A percentile compares a stretch with the other conserved stretches of the same genome.
Evolutionary conservation across 2,329 filamentous ascomycete species (phyloP).

Genomic region (Ophidiomyces ophidiicola): DNA sequence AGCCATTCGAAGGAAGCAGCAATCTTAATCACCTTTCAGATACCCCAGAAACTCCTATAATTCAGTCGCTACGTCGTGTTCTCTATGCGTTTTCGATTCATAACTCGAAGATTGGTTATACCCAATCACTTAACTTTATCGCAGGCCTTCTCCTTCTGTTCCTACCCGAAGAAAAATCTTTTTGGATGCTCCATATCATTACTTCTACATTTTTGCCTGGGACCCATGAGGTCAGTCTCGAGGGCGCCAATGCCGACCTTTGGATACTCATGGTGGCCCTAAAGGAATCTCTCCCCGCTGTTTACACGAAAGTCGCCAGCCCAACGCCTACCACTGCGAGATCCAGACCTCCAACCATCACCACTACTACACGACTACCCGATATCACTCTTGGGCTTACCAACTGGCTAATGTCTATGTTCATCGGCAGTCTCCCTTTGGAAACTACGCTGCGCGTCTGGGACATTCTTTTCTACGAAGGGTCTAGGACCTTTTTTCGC

Average conservation of each 20-base stretch:
- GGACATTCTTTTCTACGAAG: constrained; percentile 94
- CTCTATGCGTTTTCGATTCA: constrained; percentile 82
- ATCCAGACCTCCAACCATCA: constrained; percentile 32
- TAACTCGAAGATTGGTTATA: constrained; percentile 86
- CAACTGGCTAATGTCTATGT: constrained; percentile 96
- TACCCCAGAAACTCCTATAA: constrained; percentile 58
- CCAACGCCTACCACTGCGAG: constrained; percentile 40
- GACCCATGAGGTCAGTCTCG: constrained; percentile 79
- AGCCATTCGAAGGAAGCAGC: constrained; percentile 20
- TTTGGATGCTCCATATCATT: constrained; percentile 87
- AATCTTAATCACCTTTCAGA: constrained; percentile 28
- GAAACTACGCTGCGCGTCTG: constrained; percentile 86
- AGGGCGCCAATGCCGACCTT: constrained; percentile 86
- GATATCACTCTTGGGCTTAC: constrained; percentile 88
- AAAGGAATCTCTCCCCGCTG: constrained; percentile 64
- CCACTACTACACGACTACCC: constrained; percentile 49
- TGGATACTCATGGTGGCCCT: constrained; percentile 83
- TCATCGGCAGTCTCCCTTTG: constrained; percentile 82
- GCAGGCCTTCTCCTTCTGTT: constrained; percentile 82
- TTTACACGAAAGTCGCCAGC: constrained; percentile 80
- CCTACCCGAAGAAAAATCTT: constrained; percentile 80
- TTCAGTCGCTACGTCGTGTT: constrained; percentile 70
- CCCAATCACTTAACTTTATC: constrained; percentile 89
- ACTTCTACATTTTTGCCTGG: constrained; percentile 79
- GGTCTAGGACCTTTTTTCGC: constrained; percentile 83